A percentile compares a stretch with the other conserved stretches of the same genome.
Evolutionary conservation across 139 green algal genomes (phyloP).

Genomic region (Deuterostichococcus epilithicus): DNA sequence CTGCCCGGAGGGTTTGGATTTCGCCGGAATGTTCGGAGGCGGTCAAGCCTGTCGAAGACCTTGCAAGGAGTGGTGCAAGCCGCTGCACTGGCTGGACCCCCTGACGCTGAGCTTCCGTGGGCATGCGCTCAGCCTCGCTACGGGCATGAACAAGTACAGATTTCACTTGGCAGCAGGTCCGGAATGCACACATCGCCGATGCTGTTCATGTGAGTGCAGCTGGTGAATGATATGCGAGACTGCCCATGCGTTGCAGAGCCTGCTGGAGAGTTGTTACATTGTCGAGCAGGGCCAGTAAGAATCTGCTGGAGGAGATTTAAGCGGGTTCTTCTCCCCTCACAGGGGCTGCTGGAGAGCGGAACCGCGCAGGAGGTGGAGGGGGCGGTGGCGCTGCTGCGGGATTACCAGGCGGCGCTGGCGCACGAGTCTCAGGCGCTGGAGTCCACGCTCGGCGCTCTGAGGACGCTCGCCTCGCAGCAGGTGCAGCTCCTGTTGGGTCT

Average conservation of each 20-base stretch:
- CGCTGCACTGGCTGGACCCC: too few species aligned
- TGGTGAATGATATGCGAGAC: background rate
- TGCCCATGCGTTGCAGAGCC: too few species aligned
- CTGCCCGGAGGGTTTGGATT: too few species aligned
- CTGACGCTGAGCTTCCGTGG: too few species aligned
- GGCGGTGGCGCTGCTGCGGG: background rate
- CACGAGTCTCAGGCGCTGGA: background rate
- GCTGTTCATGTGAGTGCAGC: background rate
- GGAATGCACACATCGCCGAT: too few species aligned
- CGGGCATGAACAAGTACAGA: too few species aligned
- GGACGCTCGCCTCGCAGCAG: background rate
- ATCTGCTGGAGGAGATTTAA: background rate
- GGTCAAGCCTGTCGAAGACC: too few species aligned
- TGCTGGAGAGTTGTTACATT: background rate
- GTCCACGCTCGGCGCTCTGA: background rate
- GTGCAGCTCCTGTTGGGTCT: background rate
- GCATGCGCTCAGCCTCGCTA: too few species aligned
- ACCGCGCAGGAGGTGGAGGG: background rate
- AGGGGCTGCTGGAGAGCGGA: background rate
- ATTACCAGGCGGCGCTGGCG: conserved; percentile 1
- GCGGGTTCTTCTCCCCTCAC: background rate
- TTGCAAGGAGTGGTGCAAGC: too few species aligned
- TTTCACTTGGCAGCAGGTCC: too few species aligned
- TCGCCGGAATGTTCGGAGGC: too few species aligned
- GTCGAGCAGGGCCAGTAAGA: background rate